These are phyloP conservation scores for Withania somnifera DNA, from an alignment of 305 asterid species.

Conservation along the genomic window DNA sequence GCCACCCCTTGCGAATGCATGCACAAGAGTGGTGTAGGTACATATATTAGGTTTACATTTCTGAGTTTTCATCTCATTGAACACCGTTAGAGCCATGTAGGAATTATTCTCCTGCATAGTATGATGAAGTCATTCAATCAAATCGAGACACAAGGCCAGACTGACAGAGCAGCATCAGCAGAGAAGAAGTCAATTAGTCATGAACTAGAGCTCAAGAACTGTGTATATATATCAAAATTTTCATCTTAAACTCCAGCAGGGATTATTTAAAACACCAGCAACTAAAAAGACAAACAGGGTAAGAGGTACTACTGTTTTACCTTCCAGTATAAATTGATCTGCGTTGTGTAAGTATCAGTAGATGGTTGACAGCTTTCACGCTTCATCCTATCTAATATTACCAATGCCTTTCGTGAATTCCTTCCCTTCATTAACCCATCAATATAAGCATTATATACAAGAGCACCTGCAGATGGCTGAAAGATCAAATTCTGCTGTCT, in stretches of 20 bases:
- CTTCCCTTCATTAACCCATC: slow-evolving; percentile 57
- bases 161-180: neutral
- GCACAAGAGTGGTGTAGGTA: slow-evolving; percentile 70
- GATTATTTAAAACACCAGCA: neutral
- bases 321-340: slow-evolving; percentile 83
- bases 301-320: slow-evolving; percentile 15
- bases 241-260: neutral
- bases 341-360: slow-evolving; percentile 73
- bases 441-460: slow-evolving; percentile 69
- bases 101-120: slow-evolving; percentile 58
- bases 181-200: neutral
- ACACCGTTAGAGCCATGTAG: slow-evolving; percentile 70
- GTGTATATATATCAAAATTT: neutral
- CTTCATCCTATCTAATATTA: slow-evolving; percentile 65
- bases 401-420: slow-evolving; percentile 47
- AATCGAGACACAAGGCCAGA: neutral
- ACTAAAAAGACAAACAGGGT: neutral
- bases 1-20: slow-evolving; percentile 83
- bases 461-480: slow-evolving; percentile 35
- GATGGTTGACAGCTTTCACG: slow-evolving; percentile 54
- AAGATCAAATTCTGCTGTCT: slow-evolving; percentile 2
- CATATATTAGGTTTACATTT: slow-evolving; percentile 75
- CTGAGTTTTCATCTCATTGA: slow-evolving; percentile 52
- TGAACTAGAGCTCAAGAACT: neutral
- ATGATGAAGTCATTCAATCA: neutral